Evolutionary conservation across 495 filamentous ascomycete species (phyloP).

Genomic region (Jackrogersella multiformis): DNA sequence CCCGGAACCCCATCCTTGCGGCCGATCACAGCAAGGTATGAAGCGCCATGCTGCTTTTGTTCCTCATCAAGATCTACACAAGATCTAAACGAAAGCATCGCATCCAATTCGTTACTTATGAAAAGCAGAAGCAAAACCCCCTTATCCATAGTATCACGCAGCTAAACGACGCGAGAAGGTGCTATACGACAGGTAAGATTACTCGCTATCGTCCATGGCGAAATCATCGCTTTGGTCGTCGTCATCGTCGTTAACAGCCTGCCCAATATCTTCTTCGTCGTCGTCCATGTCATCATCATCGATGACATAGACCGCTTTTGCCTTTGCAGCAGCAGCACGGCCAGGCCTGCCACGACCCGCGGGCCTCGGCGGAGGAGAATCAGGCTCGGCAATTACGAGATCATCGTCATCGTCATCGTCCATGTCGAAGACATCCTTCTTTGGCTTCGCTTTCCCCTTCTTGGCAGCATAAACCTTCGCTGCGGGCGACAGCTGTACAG

Average conservation of each 20-base stretch:
- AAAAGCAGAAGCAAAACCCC: conserved; percentile 5
- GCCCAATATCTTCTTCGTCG: conserved; percentile 40
- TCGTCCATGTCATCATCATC: conserved; percentile 58
- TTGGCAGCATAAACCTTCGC: conserved; percentile 86
- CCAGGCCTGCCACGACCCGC: conserved; percentile 55
- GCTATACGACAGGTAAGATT: conserved; percentile 4
- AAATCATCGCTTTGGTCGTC: conserved; percentile 39
- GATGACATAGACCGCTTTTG: conserved; percentile 52
- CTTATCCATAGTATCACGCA: background rate
- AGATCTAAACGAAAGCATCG: background rate
- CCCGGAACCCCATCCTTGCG: background rate
- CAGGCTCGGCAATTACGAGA: conserved; percentile 49
- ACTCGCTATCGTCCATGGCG: conserved; percentile 49
- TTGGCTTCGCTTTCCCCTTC: conserved; percentile 64
- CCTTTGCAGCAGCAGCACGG: conserved; percentile 55
- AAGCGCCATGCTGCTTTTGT: background rate
- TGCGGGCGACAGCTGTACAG: conserved; percentile 69
- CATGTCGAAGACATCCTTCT: conserved; percentile 54
- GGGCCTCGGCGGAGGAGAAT: conserved; percentile 54
- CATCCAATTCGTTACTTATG: background rate
- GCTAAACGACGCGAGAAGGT: background rate
- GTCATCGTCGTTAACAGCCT: conserved; percentile 26
- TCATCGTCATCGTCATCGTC: conserved; percentile 57
- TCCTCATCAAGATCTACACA: background rate
- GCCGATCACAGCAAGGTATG: conserved; percentile 1